Evolutionary conservation across 225 moss, liverwort and hornwort genomes (phyloP), one percentile per base, ranked within the genome.

Genomic region (Physcomitrellopsis africana): DNA sequence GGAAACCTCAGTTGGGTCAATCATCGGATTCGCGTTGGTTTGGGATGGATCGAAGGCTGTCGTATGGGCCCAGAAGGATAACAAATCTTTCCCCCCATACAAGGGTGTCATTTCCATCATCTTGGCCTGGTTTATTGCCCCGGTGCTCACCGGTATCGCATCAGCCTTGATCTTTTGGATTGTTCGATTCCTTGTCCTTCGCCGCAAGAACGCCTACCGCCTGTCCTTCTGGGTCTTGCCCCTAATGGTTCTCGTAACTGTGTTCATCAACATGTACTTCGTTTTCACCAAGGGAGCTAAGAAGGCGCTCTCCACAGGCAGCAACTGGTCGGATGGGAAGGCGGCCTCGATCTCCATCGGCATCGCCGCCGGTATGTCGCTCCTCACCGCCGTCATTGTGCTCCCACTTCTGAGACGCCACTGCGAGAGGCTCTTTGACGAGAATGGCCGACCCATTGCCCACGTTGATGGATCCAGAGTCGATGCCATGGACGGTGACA

Each of bases 201-300:
- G 89, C 18, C 89, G 87, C 48, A 80, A 77, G 66, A 89, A 87
- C 41, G 85, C 92, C 1, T 92, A 86, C 58, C 0, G 17, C 19
- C 51, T 82, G 2, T 10, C 92, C 0, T 92, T 87, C 78, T 92
- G 92, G 92, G 73, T 70, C 22, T 65, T 92, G 9, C 89, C 89
- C 1, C 92, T 86, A 0, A 66, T 89, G 70, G 92, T 92, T 54
- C 29, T 89, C 15, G 0, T 86, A 54, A 92, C 92, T 16, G 80
- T 82, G 24, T 92, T 83, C 41, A 82, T 92, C 72, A 92, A 92
- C 77, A 77, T 89, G 32, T 92, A 89, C 77, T 92, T 92, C 68
- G 82, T 92, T 14, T 92, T 92, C 81, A 92, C 92, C 29, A 92
- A 92, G 78, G 92, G 92, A 9, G 88, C 90, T 0, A 92, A 85